Evolutionary conservation across 805 yeast genomes (phyloP).

Genomic region (Jamesozyma jinghongensis): DNA sequence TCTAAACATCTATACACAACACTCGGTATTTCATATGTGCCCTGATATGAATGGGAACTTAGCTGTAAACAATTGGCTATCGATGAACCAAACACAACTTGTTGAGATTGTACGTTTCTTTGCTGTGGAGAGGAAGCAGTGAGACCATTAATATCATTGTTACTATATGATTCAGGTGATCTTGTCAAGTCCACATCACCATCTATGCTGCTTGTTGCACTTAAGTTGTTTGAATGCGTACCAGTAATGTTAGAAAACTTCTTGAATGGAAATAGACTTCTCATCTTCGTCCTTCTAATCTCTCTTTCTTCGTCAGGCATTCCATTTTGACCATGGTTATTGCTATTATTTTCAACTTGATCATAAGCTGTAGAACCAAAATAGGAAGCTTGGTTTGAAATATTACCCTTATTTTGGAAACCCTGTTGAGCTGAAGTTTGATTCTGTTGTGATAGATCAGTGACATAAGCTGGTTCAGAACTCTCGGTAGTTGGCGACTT

Average conservation of each 20-base stretch:
- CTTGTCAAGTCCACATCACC: not conserved
- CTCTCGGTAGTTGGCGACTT: not conserved
- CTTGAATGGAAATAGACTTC: conserved; percentile 53
- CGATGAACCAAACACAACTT: conserved; percentile 55
- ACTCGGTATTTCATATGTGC: conserved; percentile 47
- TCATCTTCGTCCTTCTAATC: conserved; percentile 40
- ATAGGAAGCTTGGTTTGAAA: not conserved
- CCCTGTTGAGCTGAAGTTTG: not conserved
- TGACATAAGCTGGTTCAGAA: conserved; percentile 15
- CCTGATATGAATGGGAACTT: conserved; percentile 37
- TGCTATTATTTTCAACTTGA: conserved; percentile 3
- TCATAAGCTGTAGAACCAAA: conserved; percentile 11
- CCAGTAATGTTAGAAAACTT: conserved; percentile 18
- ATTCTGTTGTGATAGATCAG: conserved; percentile 10
- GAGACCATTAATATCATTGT: not conserved
- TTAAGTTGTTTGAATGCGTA: not conserved
- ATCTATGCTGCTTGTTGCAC: not conserved
- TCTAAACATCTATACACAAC: conserved; percentile 68
- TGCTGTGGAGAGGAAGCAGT: not conserved
- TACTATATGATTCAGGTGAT: not conserved
- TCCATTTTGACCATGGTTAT: not conserved
- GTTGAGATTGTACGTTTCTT: not conserved
- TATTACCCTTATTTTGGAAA: not conserved
- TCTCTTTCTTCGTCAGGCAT: conserved; percentile 29
- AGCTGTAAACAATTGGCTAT: conserved; percentile 42